A percentile compares a stretch with the other conserved stretches of the same genome.
Conservation (phyloP, 2,329 filamentous ascomycete genomes). For the Colletotrichum cordylinicola region DNA sequence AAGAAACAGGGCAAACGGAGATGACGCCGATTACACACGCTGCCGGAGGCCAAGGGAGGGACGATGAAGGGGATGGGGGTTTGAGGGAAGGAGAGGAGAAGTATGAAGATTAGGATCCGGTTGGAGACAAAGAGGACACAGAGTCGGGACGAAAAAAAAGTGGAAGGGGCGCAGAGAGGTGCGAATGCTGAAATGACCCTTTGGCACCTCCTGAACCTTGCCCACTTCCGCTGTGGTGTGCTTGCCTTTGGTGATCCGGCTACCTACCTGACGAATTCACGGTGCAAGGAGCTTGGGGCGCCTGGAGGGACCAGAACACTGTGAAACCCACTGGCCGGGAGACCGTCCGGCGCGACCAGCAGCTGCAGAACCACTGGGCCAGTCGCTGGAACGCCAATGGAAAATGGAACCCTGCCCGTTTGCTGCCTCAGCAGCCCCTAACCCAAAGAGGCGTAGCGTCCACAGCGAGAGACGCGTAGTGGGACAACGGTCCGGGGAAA, state of each 20-base stretch:
- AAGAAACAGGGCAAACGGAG: neutral
- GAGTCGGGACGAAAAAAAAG: conserved; percentile 7
- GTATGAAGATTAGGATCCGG: neutral
- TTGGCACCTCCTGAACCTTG: conserved; percentile 17
- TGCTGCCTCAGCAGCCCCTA: neutral
- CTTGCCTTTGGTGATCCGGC: conserved; percentile 12
- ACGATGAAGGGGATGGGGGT: conserved; percentile 5
- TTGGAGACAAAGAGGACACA: conserved; percentile 15
- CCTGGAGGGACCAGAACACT: neutral
- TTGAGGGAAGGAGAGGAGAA: neutral
- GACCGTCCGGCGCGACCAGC: neutral
- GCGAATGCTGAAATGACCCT: neutral
- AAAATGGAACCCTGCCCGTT: neutral
- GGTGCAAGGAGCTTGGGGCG: conserved; percentile 21
- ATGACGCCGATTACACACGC: neutral
- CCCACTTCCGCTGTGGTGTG: neutral
- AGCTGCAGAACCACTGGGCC: conserved; percentile 5
- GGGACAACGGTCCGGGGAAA: conserved; percentile 14
- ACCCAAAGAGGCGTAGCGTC: neutral
- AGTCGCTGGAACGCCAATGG: neutral
- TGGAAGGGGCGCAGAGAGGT: conserved; percentile 9
- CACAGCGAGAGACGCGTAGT: neutral
- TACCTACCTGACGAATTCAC: conserved; percentile 15
- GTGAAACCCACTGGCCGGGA: conserved; percentile 14
- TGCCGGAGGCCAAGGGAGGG: conserved; percentile 9